These are phyloP conservation scores for Saccharomycopsis babjevae DNA, from an alignment of 805 yeast species.

Conservation along the genomic window DNA sequence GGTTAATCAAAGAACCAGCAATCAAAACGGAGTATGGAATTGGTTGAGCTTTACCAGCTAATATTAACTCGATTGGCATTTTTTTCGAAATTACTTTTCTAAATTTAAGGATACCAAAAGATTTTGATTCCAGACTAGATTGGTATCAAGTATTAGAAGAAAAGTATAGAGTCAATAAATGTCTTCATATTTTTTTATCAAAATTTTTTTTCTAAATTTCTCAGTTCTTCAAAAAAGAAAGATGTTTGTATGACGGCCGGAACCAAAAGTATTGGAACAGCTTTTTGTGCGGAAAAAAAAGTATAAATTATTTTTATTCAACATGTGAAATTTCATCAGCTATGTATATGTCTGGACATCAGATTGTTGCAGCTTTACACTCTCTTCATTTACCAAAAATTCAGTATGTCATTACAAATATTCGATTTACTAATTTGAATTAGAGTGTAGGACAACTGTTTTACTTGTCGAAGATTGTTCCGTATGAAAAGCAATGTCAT, in stretches of 20 bases:
- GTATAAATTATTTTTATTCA: background rate
- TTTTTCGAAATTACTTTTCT: background rate
- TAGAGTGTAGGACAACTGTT: too few species aligned
- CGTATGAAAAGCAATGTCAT: too few species aligned
- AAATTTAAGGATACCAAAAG: background rate
- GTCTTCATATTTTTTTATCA: background rate
- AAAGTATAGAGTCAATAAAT: background rate
- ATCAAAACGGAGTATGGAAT: constrained; percentile 72
- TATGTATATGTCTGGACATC: background rate
- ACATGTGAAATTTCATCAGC: background rate
- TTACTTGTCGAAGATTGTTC: too few species aligned
- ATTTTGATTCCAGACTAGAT: too few species aligned
- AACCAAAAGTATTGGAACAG: background rate
- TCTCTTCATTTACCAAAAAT: background rate
- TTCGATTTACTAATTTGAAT: too few species aligned
- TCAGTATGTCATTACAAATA: too few species aligned
- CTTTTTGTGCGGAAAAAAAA: background rate
- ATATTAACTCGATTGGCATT: constrained; percentile 37
- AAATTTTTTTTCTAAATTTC: background rate
- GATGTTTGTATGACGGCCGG: background rate
- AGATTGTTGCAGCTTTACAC: too few species aligned
- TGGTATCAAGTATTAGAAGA: background rate
- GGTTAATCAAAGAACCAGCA: constrained; percentile 68
- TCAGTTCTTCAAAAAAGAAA: background rate
- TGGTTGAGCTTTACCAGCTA: constrained; percentile 80